Conservation (phyloP, 441 rosid genomes). For the Gossypium trilobum region DNA sequence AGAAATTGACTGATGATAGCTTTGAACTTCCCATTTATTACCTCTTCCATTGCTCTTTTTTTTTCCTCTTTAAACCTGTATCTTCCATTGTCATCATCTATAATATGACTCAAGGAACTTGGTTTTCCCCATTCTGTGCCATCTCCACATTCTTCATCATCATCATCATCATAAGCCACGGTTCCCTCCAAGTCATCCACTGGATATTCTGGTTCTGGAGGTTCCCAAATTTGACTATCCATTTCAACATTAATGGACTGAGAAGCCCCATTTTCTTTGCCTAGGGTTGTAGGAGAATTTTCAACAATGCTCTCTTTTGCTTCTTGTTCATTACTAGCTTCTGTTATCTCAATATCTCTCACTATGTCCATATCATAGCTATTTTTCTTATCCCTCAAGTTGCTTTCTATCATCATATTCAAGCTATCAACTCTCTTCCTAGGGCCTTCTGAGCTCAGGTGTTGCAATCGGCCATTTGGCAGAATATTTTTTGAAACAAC, state of each 20-base stretch:
- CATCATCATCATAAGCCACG: conserved; percentile 58
- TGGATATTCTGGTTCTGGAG: conserved; percentile 73
- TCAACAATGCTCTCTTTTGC: conserved; percentile 24
- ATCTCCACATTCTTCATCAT: conserved; percentile 71
- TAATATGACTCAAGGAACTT: conserved; percentile 40
- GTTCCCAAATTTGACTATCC: conserved; percentile 57
- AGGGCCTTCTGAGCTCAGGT: conserved; percentile 24
- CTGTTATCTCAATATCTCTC: conserved; percentile 39
- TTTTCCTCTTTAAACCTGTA: conserved; percentile 47
- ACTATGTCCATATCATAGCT: conserved; percentile 23
- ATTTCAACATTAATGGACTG: conserved; percentile 23
- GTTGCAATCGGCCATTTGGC: conserved; percentile 24
- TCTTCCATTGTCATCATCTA: conserved; percentile 32
- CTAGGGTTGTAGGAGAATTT: conserved; percentile 20
- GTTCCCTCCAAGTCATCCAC: conserved; percentile 55
- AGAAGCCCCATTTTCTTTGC: conserved; percentile 29
- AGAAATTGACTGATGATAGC: conserved; percentile 52
- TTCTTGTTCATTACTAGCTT: conserved; percentile 25
- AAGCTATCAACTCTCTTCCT: conserved; percentile 28
- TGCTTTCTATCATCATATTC: conserved; percentile 25
- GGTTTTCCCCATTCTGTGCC: conserved; percentile 62
- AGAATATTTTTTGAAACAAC: conserved; percentile 28
- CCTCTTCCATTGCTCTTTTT: conserved; percentile 50
- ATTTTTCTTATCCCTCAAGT: conserved; percentile 19
- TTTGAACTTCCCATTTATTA: conserved; percentile 60